phyloP scores from a whole-genome alignment of 2,329 filamentous ascomycete genomes.

The Onygena corvina region DNA sequence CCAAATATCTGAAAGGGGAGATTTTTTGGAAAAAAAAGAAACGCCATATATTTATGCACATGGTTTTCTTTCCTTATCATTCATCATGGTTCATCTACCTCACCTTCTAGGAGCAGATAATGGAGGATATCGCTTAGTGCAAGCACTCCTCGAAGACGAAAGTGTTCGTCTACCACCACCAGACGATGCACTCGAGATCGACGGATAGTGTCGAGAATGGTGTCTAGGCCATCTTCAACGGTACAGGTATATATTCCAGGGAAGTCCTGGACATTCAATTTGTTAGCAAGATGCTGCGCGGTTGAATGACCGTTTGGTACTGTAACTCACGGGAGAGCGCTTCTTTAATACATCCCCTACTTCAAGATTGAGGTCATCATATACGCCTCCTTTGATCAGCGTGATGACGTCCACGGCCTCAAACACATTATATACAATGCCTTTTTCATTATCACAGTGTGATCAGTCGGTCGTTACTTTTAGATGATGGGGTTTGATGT shows the following conservation, averaged over 20 bases:
- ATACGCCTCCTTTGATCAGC: conserved; percentile 82
- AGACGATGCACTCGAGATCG: conserved; percentile 89
- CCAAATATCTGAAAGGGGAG: not conserved
- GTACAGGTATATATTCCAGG: conserved; percentile 95
- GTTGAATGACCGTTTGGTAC: not conserved
- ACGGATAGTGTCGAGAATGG: conserved; percentile 92
- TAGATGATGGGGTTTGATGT: not conserved
- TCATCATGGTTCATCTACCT: conserved; percentile 43
- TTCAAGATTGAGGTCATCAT: conserved; percentile 75
- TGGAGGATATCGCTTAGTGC: conserved; percentile 94
- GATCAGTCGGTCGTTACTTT: not conserved
- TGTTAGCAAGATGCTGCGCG: not conserved
- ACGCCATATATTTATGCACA: conserved; percentile 9
- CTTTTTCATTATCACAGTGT: conserved; percentile 24
- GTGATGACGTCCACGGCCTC: conserved; percentile 96
- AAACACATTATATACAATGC: conserved; percentile 81
- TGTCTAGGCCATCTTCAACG: conserved; percentile 79
- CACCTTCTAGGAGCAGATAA: conserved; percentile 75
- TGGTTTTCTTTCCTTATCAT: conserved; percentile 6
- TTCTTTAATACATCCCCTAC: conserved; percentile 84
- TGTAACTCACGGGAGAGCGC: conserved; percentile 53
- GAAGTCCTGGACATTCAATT: conserved; percentile 50
- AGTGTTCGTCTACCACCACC: conserved; percentile 83
- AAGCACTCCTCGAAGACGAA: conserved; percentile 73
- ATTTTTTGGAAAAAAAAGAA: not conserved